A percentile compares a stretch with the other conserved stretches of the same genome.
These are phyloP conservation scores for Sedum album DNA, from an alignment of 164 flowering plant genomes.

Conservation along the genomic window DNA sequence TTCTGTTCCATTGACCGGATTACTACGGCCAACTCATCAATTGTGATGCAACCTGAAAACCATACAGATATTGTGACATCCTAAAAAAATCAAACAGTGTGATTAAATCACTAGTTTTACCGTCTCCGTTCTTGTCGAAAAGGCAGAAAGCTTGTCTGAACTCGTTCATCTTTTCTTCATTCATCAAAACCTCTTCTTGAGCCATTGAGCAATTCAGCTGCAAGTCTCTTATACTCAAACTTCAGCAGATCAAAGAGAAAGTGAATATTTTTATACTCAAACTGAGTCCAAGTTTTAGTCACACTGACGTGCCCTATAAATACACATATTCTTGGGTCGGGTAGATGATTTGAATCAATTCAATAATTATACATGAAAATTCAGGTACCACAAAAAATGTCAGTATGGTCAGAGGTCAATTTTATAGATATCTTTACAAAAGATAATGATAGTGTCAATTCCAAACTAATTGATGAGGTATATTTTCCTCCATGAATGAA, in stretches of 20 bases:
- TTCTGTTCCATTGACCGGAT: conserved; percentile 74
- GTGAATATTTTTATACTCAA: not conserved
- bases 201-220: not conserved
- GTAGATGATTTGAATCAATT: not conserved
- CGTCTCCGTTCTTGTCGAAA: conserved; percentile 21
- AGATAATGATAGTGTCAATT: too few relatives aligned
- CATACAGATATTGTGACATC: not conserved
- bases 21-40: conserved; percentile 70
- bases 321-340: not conserved
- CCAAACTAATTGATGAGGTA: too few relatives aligned
- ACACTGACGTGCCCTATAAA: not conserved
- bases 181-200: conserved; percentile 17
- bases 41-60: conserved; percentile 57
- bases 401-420: too few relatives aligned
- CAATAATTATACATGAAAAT: too few relatives aligned
- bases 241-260: not conserved
- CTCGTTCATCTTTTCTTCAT: conserved; percentile 23
- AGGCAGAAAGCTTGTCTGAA: conserved; percentile 19
- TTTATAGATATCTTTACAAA: too few relatives aligned
- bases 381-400: too few relatives aligned
- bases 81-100: too few relatives aligned
- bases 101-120: not conserved
- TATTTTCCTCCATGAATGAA: too few relatives aligned
- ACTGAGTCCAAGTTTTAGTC: not conserved
- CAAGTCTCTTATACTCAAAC: not conserved